Base-by-base conservation (phyloP, 2,329 filamentous ascomycete genomes). In the Annulohypoxylon truncatum region DNA sequence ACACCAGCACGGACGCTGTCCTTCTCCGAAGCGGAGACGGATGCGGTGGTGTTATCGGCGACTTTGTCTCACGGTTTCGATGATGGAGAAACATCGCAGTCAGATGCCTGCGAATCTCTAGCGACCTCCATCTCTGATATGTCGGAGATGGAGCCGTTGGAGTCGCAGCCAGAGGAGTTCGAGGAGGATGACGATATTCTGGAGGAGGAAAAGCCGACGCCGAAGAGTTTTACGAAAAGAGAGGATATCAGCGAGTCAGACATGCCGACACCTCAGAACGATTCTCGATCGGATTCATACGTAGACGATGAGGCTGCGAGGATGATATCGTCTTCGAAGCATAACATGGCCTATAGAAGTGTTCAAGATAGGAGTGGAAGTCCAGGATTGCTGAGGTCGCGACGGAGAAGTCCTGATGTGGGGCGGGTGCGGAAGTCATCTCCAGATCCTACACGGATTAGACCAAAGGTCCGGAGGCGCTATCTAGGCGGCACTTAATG, bases 21-120 rank as follows among this genome's bases (percentile, higher is more conserved):
- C 1, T 85, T 85, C 69, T 86, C 84, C 0, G 83, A 82, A 53
- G 83, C 81, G 0, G 85, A 85, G 66, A 79, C 81, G 1, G 82
- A 81, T 24, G 75, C 71, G 18, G 79, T 82, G 59, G 67, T 73
- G 26, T 64, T 79, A 20, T 76, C 74, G 38, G 66, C 52, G 13
- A 78, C 71, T 61, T 69, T 78, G 48, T 73, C 79, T 38, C 77
- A 80, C 61, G 80, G 82, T 35, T 80, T 82, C 60, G 82, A 83
- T 59, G 74, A 77, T 6, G 75, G 77, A 48, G 73, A 75, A 2
- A 77, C 77, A 35, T 84, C 82, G 12, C 82, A 83, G 66, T 81
- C 79, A 31, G 81, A 82, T 40, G 82, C 81, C 35, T 76, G 79
- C 28, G 82, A 83, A 59, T 81, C 81, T 2, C 78, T 80, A 33